Evolutionary conservation across 2,329 filamentous ascomycete species (phyloP), one percentile per base, ranked within the genome.

Genomic region (Aspergillus chevalieri): DNA sequence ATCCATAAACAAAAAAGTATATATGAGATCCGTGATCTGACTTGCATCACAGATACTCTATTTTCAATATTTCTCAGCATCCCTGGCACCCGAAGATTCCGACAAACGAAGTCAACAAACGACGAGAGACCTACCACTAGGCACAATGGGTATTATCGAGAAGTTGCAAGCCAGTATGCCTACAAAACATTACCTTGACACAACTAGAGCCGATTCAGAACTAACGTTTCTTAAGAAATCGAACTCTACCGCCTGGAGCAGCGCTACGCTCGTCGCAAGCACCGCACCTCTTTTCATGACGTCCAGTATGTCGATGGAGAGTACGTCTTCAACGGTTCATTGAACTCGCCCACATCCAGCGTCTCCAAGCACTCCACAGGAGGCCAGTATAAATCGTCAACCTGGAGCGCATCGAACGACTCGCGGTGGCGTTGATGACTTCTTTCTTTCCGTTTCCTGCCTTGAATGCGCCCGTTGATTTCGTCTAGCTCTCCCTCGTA

Each of bases 161-260:
- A 78, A 77, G 53, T 62, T 78, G 50, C 74, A 77, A 65, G 66
- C 72, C 54, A 77, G 75, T 77, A 71, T 53, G 73, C 72, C 38
- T 48, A 28, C 28, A 14, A 6, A 21, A 4, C 17, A n/a, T 19
- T 21, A 10, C 6, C 19, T 12, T 17, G 24, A 60, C 60, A 62
- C 75, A 74, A 60, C 64, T 84, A 62, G 64, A 85, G 60, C 77
- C 45, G 24, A 43, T 4, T 81, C 52, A 77, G 79, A 67, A 78
- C 84, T 66, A 78, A 84, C 39, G 15, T 42, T 52, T 21, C 15
- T 17, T 21, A 82, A 87, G 77, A 73, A 60, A 77, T 94, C 63
- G 90, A 97, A 78, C 83, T 97, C 65, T 93, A 95, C 78, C 88
- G 90, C 45, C 85, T 97, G 59, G 92, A 97, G 76, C 86, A 96